These are phyloP conservation scores for Mycosphaerelloides madeirae DNA, from an alignment of 2,329 filamentous ascomycete genomes.

Conservation along the genomic window DNA sequence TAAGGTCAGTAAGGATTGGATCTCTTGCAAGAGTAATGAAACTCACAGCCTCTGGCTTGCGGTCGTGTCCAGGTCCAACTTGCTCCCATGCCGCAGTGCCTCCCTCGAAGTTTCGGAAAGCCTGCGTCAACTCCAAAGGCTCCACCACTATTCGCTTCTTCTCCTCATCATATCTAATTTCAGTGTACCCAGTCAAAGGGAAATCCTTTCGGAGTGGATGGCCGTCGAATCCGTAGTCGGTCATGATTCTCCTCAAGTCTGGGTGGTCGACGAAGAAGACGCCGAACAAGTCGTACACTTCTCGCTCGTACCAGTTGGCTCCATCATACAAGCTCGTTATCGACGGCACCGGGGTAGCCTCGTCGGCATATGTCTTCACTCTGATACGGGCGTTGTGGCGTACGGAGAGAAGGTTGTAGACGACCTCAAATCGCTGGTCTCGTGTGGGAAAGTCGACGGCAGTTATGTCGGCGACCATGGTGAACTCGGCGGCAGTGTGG, in stretches of 20 bases:
- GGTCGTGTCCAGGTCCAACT: slow-evolving; percentile 67
- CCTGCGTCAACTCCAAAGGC: slow-evolving; percentile 94
- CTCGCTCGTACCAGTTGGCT: slow-evolving; percentile 97
- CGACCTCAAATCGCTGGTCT: slow-evolving; percentile 92
- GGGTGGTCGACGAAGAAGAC: slow-evolving; percentile 96
- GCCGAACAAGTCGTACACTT: slow-evolving; percentile 95
- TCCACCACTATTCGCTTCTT: slow-evolving; percentile 99
- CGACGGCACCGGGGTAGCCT: slow-evolving; percentile 87
- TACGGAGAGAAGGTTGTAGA: slow-evolving; percentile 95
- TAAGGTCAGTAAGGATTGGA: slow-evolving; percentile 6
- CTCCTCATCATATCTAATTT: slow-evolving; percentile 97
- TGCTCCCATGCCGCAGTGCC: slow-evolving; percentile 58
- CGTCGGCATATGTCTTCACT: slow-evolving; percentile 98
- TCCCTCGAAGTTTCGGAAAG: slow-evolving; percentile 97
- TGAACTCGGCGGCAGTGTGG: slow-evolving; percentile 96
- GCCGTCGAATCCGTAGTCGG: slow-evolving; percentile 97
- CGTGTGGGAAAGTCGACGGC: slow-evolving; percentile 93
- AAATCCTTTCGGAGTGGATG: slow-evolving; percentile 98
- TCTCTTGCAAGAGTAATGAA: background rate
- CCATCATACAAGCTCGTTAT: slow-evolving; percentile 83
- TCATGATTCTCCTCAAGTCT: slow-evolving; percentile 96
- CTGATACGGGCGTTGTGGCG: slow-evolving; percentile 94
- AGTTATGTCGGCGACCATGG: slow-evolving; percentile 86
- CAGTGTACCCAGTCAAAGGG: slow-evolving; percentile 94
- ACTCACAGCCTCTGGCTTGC: slow-evolving; percentile 66